Base-by-base conservation (phyloP, 2,329 filamentous ascomycete genomes). In the Pseudogymnoascus sp. region DNA sequence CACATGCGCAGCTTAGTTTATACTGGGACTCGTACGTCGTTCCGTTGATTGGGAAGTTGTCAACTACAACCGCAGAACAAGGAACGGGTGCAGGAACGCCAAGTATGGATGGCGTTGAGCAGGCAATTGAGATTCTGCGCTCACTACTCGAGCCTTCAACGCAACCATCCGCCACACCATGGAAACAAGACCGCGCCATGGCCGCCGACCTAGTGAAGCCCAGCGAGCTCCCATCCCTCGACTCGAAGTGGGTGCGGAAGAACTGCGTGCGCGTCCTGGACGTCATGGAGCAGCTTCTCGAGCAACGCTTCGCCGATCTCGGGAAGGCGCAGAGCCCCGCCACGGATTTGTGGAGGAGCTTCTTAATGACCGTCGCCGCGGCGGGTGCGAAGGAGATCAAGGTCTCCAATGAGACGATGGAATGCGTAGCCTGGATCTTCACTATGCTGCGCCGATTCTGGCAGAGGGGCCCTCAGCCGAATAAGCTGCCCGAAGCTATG, bases 381-480 rank as follows among this genome's bases (percentile, higher is more conserved):
- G 89, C 89, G 40, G 88, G 88, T 24, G 83, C 82, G 43, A 96
- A 96, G 75, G 95, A 99, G 75, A 89, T 99, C 69, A 96, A 93
- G 70, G 87, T 93, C 6, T 92, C 91, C 0, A 83, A 84, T 11
- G 93, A 98, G 65, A 90, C 92, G 1, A 89, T 90, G 71, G 84
- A 86, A 65, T 93, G 93, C 64, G 82, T 96, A 65, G 88, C 89
- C 22, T 81, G 85, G 43, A 81, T 92, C 22, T 81, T 93, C 60
- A 85, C 85, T 43, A 75, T 92, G 22, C 77, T 96, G 6, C 83
- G 85, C 59, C 84, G 82, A 26, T 74, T 93, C 2, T 96, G 92
- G 91, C 78, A 78, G 16, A 73, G 71, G 11, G 84, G 84, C 2
- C 79, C 78, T 2, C 67, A 64, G 60, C 67, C 68, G 63, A 10